Conservation (phyloP, 208 protist species). For the Tetramitus jugosus region DNA sequence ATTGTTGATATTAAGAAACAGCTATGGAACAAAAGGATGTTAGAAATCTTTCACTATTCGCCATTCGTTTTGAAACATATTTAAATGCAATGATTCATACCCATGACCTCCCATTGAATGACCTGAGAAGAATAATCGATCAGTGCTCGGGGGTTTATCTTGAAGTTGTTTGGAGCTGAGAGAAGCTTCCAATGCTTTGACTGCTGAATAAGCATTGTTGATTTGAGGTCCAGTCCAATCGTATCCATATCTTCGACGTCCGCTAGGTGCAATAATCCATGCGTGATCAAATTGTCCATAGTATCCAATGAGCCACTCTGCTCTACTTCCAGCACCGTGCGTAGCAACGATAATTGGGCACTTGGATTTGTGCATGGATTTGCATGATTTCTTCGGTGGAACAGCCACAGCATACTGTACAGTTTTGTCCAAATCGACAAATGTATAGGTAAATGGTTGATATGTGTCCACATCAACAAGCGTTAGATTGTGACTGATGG, state of each 20-base stretch:
- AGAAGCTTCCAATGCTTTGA: background rate
- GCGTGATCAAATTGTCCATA: background rate
- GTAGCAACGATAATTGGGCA: background rate
- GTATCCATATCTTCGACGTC: background rate
- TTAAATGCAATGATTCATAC: too few species aligned
- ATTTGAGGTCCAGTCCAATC: background rate
- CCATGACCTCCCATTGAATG: background rate
- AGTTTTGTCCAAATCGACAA: background rate
- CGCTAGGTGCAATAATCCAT: background rate
- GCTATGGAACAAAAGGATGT: too few species aligned
- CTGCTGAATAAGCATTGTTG: background rate
- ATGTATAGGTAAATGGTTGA: too few species aligned
- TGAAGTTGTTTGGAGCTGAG: background rate
- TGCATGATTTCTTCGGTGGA: background rate
- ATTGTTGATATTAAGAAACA: background rate
- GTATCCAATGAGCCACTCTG: background rate
- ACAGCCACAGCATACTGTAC: background rate
- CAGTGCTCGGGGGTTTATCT: background rate
- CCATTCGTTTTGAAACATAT: too few species aligned
- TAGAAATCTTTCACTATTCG: too few species aligned
- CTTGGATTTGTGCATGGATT: background rate
- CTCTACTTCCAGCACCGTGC: background rate
- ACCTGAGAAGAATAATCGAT: background rate
- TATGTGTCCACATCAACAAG: too few species aligned
- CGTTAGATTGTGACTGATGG: too few species aligned